Evolutionary conservation across 345 rosid genomes (phyloP).

Genomic region (Moricandia moricandioides): DNA sequence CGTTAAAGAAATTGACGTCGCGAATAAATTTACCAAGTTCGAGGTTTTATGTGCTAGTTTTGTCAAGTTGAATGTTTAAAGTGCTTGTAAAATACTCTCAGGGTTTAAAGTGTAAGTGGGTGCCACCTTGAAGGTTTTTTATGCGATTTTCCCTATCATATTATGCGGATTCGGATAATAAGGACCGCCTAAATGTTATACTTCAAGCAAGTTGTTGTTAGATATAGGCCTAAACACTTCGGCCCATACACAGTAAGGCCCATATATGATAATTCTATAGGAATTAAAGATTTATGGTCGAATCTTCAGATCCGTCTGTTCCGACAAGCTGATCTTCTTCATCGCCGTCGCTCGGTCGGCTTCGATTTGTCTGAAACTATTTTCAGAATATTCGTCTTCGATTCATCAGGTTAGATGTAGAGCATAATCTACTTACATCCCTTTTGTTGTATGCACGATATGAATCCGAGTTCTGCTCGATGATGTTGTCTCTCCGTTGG

Average conservation of each 20-base stretch:
- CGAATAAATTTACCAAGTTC: too few species aligned
- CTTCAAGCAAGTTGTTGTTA: too few species aligned
- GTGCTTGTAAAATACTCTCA: too few species aligned
- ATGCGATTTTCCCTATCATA: too few species aligned
- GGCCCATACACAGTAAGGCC: slow-evolving; percentile 7
- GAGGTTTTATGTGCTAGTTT: too few species aligned
- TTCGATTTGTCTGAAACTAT: neutral
- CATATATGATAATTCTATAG: neutral
- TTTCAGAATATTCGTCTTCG: neutral
- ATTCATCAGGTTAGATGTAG: neutral
- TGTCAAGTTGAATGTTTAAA: too few species aligned
- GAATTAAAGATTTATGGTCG: neutral
- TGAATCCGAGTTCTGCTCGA: neutral
- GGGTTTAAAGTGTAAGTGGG: too few species aligned
- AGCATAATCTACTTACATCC: neutral
- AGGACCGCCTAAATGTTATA: too few species aligned
- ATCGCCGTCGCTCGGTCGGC: slow-evolving; percentile 3
- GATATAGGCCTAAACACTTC: neutral
- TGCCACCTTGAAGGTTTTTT: too few species aligned
- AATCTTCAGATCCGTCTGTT: neutral
- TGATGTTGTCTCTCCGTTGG: neutral
- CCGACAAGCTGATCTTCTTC: slow-evolving; percentile 1
- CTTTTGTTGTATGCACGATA: neutral
- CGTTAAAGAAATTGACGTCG: too few species aligned
- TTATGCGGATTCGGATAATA: too few species aligned